Evolutionary conservation across 164 flowering plant species (phyloP), one percentile per base, ranked within the genome.

Genomic region (Liriodendron chinense): DNA sequence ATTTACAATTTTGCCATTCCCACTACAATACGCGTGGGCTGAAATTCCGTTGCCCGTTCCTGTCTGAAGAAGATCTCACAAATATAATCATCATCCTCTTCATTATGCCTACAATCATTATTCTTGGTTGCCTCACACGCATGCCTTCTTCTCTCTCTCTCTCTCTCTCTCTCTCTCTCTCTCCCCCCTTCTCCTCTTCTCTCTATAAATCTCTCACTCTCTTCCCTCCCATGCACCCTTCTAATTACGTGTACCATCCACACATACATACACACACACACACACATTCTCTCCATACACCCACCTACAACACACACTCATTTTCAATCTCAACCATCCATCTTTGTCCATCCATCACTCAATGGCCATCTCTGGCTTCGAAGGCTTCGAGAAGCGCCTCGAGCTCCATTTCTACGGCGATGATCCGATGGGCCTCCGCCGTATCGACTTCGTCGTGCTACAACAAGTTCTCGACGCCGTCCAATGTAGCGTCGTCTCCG

Each of bases 401-500:
- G 98, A 94, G 85, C 93, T 94, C 49, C 89, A 84, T 9, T 94
- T 94, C 90, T 85, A 88, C 65, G 90, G 90, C 0, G 92, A 88
- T 68, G 89, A 89, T 69, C 89, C 92, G 0, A 81, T 47, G 18
- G 94, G 96, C 0, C 87, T 94, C 62, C 78, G 98, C 7, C 82
- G 66, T 14, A 82, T 94, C 5, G 82, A 80, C 72, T 87, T 89
- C 28, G 77, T 72, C 16, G 78, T 80, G 0, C 70, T 94, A 0
- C 86, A 88, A 53, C 70, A 87, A 76, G 85, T 92, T 0, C 83
- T 93, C 7, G 83, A 80, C 26, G 94, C 83, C 0, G 98, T 91
- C 21, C 98, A 93, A 76, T 94, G 98, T 87, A 91, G 92, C 47
- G 87, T 94, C 2, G 98, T 94, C 0, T 94, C 97, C 2, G 94